A percentile compares a stretch with the other conserved stretches of the same genome.
phyloP scores from a whole-genome alignment of 352 stramenopile species.

The Phytophthora pisi region DNA sequence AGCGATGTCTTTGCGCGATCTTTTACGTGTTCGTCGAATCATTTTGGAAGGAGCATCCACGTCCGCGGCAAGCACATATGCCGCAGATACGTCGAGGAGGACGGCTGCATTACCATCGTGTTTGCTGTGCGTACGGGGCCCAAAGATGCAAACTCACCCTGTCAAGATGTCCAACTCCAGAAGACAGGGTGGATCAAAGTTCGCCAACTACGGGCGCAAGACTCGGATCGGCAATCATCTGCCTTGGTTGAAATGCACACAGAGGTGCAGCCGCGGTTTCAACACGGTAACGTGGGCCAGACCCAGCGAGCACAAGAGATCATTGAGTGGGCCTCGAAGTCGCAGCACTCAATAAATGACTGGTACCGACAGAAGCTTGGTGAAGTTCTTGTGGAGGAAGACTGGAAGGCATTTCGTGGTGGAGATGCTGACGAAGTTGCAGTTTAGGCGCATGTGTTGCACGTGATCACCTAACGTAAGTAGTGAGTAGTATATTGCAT shows the following conservation, averaged over 20 bases:
- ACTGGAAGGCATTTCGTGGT: slow-evolving; percentile 25
- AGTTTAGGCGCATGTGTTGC: not conserved
- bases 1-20: slow-evolving; percentile 20
- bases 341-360: slow-evolving; percentile 12
- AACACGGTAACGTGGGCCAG: slow-evolving; percentile 7
- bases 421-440: too few relatives aligned
- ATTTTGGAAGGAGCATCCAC: slow-evolving; percentile 6
- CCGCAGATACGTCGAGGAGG: slow-evolving; percentile 23
- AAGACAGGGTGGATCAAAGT: slow-evolving; percentile 37
- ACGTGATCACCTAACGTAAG: not conserved
- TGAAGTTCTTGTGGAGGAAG: slow-evolving; percentile 31
- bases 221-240: slow-evolving; percentile 1
- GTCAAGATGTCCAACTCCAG: slow-evolving; percentile 24
- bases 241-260: slow-evolving; percentile 25
- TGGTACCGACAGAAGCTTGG: slow-evolving; percentile 28
- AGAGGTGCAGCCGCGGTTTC: slow-evolving; percentile 22
- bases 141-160: not conserved
- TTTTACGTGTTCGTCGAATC: slow-evolving; percentile 24
- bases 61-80: slow-evolving; percentile 26
- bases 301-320: slow-evolving; percentile 13
- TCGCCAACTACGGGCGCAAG: not conserved
- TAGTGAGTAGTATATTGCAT: not conserved
- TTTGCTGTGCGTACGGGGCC: slow-evolving; percentile 16
- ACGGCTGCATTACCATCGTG: slow-evolving; percentile 28
- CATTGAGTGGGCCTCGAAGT: slow-evolving; percentile 18